Evolutionary conservation across 192 early-diverging fungal species (phyloP).

Genomic region (Umbelopsis ramanniana): DNA sequence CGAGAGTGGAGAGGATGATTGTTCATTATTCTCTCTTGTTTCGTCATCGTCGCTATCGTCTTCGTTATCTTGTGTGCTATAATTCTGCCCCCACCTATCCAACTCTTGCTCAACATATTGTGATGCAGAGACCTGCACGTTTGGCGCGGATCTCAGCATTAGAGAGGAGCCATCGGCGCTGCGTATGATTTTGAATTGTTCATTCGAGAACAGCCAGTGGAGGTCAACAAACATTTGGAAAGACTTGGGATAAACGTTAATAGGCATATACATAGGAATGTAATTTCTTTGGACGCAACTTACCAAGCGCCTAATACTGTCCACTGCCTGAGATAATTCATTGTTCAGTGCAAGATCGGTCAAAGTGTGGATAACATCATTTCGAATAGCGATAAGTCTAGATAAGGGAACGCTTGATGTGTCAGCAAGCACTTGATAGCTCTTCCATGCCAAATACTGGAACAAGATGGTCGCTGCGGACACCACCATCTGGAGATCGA

Average conservation of each 20-base stretch:
- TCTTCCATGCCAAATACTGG: slow-evolving; percentile 43
- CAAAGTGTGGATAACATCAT: background rate
- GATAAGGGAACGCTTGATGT: background rate
- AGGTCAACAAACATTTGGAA: slow-evolving; percentile 51
- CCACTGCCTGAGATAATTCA: background rate
- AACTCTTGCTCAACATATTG: slow-evolving; percentile 46
- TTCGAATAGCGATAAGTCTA: background rate
- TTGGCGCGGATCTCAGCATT: slow-evolving; percentile 38
- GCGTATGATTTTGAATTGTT: slow-evolving; percentile 43
- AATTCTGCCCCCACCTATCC: background rate
- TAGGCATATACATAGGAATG: background rate
- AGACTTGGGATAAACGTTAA: slow-evolving; percentile 26
- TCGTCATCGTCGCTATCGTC: slow-evolving; percentile 32
- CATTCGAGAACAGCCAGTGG: slow-evolving; percentile 55
- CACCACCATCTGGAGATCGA: slow-evolving; percentile 18
- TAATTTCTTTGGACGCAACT: background rate
- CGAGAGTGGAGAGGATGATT: background rate
- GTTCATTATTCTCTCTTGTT: slow-evolving; percentile 11
- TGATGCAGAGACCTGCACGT: slow-evolving; percentile 39
- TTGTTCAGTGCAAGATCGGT: background rate
- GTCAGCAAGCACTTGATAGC: slow-evolving; percentile 10
- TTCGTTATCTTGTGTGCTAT: slow-evolving; percentile 4
- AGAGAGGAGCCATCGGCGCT: slow-evolving; percentile 29
- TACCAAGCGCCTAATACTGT: background rate
- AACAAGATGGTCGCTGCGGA: slow-evolving; percentile 41